Conservation (phyloP, 495 filamentous ascomycete species). For the Xylaria sp. region DNA sequence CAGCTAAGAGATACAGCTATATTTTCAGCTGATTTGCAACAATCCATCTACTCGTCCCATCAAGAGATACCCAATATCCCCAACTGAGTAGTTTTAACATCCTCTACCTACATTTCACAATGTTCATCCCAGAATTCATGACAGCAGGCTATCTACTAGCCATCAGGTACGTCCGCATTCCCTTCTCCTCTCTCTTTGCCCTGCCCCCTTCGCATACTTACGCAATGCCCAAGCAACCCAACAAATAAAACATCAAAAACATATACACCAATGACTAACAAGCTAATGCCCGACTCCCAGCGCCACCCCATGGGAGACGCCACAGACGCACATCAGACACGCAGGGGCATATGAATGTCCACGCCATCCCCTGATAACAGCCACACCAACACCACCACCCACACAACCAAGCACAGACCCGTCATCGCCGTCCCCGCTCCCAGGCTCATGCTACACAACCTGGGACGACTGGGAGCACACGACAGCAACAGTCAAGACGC, state of each 20-base stretch:
- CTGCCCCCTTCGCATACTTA: neutral
- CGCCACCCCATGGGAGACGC: slow-evolving; percentile 16
- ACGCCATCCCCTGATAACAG: neutral
- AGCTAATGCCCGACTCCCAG: slow-evolving; percentile 22
- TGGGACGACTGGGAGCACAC: slow-evolving; percentile 34
- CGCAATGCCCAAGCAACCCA: neutral
- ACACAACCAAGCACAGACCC: neutral
- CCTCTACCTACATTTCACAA: neutral
- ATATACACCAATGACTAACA: too few species aligned
- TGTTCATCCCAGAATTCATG: neutral
- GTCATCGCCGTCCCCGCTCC: slow-evolving; percentile 21
- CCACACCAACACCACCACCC: neutral
- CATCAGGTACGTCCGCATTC: slow-evolving; percentile 13
- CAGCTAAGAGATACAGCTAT: neutral
- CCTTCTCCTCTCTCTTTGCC: neutral
- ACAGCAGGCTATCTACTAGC: slow-evolving; percentile 8
- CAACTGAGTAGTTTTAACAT: neutral
- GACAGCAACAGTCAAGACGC: slow-evolving; percentile 34
- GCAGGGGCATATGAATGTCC: neutral
- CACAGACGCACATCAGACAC: neutral
- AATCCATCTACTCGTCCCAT: neutral
- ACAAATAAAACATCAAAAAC: too few species aligned
- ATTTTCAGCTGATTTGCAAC: neutral
- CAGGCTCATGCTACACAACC: slow-evolving; percentile 38
- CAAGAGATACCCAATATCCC: neutral